Evolutionary conservation across 345 rosid genomes (phyloP), one percentile per base, ranked within the genome.

Genomic region (Aquilaria yunnanensis): DNA sequence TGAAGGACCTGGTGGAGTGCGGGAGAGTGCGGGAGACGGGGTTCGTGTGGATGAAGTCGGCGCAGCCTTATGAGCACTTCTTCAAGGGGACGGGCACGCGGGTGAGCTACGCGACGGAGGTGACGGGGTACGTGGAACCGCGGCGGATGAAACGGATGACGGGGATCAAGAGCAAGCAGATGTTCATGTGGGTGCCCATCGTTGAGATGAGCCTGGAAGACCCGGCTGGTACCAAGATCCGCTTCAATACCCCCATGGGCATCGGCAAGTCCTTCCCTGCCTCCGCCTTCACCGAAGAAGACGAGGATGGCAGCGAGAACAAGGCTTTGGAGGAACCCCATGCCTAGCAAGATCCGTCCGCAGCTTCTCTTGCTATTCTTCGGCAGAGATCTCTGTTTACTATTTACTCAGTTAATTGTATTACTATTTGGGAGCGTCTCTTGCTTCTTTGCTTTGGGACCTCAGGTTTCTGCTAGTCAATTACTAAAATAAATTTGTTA

Each of bases 211-310:
- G 80, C 68, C 73, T 86, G 33, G 89, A 84, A 1, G 74, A 88
- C 10, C 75, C 85, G 3, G 23, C 77, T 4, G 64, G 76, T 64
- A 62, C 76, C 37, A 93, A 86, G 70, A 79, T 93, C 34, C 3
- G 56, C 32, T 93, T 93, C 83, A 90, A 78, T 70, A 93, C 98
- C 59, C 97, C 98, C 1, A 70, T 90, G 97, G 98, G 98, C 51
- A 72, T 90, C 11, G 96, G 94, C 14, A 93, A 77, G 75, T 79
- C 97, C 10, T 93, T 83, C 58, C 97, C 84, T 0, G 56, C 81
- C 56, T 71, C 88, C 2, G 83, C 90, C 41, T 93, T 93, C 66
- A 74, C 85, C 83, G 78, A 80, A 1, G 96, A 85, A 2, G 98
- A 89, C 57, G 98, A 92, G 61, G 92, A 85, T 71, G 43, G 43